phyloP scores from a whole-genome alignment of 768 basidiomycete species.

The Boletus pseudo-olivaceus region DNA sequence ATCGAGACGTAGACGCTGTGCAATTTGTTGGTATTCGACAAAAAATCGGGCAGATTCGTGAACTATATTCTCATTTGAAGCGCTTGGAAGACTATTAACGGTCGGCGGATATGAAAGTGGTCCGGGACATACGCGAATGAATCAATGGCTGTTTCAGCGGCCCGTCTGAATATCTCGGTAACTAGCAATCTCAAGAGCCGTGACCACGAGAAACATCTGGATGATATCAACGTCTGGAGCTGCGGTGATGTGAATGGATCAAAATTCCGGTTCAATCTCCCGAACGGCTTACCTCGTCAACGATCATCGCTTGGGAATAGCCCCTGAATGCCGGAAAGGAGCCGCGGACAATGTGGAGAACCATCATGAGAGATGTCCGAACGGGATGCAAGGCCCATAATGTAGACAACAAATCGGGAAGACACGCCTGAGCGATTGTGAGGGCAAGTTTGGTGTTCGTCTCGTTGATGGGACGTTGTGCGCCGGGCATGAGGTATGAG shows the following conservation, averaged over 20 bases:
- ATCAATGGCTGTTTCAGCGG: conserved; percentile 63
- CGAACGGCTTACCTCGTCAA: conserved; percentile 64
- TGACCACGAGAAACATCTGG: conserved; percentile 69
- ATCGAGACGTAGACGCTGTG: conserved; percentile 72
- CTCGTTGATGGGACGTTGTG: conserved; percentile 59
- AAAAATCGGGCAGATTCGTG: conserved; percentile 69
- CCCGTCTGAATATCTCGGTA: conserved; percentile 61
- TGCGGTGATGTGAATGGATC: conserved; percentile 26
- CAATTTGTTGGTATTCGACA: conserved; percentile 76
- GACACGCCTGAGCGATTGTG: conserved; percentile 50
- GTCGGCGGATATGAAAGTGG: conserved; percentile 12
- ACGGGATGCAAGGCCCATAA: conserved; percentile 60
- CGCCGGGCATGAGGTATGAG: conserved; percentile 56
- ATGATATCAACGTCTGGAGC: conserved; percentile 68
- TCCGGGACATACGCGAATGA: conserved; percentile 61
- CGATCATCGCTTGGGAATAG: conserved; percentile 82
- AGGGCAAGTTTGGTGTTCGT: conserved; percentile 56
- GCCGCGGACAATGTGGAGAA: conserved; percentile 67
- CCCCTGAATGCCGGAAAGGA: conserved; percentile 79
- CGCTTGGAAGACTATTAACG: conserved; percentile 35
- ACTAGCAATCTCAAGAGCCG: conserved; percentile 56
- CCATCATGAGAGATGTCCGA: conserved; percentile 67
- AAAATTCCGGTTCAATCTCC: conserved; percentile 8
- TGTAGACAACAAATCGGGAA: conserved; percentile 49
- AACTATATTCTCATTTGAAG: conserved; percentile 69